Percentiles rank a stretch among this genome's conserved stretches.
Conservation (phyloP, 2,329 filamentous ascomycete genomes). For the Cordyceps tenuipes region DNA sequence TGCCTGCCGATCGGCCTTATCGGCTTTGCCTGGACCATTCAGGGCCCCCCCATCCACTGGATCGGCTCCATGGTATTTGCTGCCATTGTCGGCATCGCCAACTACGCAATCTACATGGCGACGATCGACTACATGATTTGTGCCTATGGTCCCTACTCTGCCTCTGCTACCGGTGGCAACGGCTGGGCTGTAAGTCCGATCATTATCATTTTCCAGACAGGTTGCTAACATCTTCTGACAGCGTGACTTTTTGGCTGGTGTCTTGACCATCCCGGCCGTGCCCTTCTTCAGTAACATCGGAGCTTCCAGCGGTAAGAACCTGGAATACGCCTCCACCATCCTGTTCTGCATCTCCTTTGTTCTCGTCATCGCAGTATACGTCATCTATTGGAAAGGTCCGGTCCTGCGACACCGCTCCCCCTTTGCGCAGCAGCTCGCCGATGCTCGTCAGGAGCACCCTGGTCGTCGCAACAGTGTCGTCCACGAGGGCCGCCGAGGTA, state of each 20-base stretch:
- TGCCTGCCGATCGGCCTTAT: slow-evolving; percentile 59
- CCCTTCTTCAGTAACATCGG: slow-evolving; percentile 56
- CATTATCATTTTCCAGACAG: neutral
- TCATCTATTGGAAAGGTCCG: slow-evolving; percentile 59
- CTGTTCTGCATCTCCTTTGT: slow-evolving; percentile 53
- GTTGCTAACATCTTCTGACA: neutral
- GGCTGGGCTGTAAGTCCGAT: slow-evolving; percentile 44
- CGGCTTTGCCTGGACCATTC: slow-evolving; percentile 60
- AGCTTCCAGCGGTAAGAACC: slow-evolving; percentile 35
- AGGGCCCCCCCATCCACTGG: slow-evolving; percentile 58
- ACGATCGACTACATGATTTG: slow-evolving; percentile 73
- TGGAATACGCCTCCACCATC: slow-evolving; percentile 56
- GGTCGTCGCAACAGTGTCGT: slow-evolving; percentile 24
- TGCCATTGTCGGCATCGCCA: slow-evolving; percentile 61
- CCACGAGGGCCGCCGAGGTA: slow-evolving; percentile 14
- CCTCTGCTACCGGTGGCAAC: slow-evolving; percentile 68
- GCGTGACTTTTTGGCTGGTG: slow-evolving; percentile 64
- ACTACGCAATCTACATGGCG: slow-evolving; percentile 67
- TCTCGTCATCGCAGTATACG: slow-evolving; percentile 55
- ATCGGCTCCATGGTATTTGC: slow-evolving; percentile 58
- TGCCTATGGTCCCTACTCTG: slow-evolving; percentile 64
- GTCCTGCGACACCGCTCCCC: slow-evolving; percentile 50
- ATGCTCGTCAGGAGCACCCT: slow-evolving; percentile 27
- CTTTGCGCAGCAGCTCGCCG: slow-evolving; percentile 55
- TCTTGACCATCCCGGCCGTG: slow-evolving; percentile 59